Conservation (phyloP, 257 asterid species). For the Misopates orontium region DNA sequence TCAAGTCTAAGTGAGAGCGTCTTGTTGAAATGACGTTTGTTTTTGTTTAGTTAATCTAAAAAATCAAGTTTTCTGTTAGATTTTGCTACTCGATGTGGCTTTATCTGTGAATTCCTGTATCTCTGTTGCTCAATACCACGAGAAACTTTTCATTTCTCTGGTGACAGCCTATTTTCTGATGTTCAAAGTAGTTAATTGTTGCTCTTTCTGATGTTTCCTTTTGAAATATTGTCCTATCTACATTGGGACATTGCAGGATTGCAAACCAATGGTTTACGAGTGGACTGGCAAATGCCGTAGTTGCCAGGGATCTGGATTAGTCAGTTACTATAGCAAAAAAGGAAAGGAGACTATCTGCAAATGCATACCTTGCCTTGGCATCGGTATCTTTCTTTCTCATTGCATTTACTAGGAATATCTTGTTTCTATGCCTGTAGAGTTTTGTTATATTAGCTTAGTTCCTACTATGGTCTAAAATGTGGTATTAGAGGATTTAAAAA, state of each 20-base stretch:
- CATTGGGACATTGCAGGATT: slow-evolving; percentile 52
- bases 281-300: slow-evolving; percentile 97
- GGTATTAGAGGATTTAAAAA: not conserved
- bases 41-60: not conserved
- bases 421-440: slow-evolving; percentile 9
- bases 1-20: not conserved
- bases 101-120: slow-evolving; percentile 1
- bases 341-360: slow-evolving; percentile 89
- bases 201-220: not conserved
- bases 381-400: slow-evolving; percentile 48
- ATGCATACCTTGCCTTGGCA: slow-evolving; percentile 92
- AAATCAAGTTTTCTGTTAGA: no score
- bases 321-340: slow-evolving; percentile 75
- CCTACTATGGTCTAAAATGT: slow-evolving; percentile 9
- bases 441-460: not conserved
- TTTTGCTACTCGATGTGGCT: not conserved
- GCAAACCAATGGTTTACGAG: slow-evolving; percentile 85
- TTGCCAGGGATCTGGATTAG: slow-evolving; percentile 91
- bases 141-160: no score
- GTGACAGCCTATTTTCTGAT: no score
- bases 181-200: not conserved
- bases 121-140: not conserved
- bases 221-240: not conserved
- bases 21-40: slow-evolving; percentile 1
- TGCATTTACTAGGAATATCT: not conserved